Evolutionary conservation across 495 filamentous ascomycete genomes (phyloP), one percentile per base, ranked within the genome.

Genomic region (Niebla homalea): DNA sequence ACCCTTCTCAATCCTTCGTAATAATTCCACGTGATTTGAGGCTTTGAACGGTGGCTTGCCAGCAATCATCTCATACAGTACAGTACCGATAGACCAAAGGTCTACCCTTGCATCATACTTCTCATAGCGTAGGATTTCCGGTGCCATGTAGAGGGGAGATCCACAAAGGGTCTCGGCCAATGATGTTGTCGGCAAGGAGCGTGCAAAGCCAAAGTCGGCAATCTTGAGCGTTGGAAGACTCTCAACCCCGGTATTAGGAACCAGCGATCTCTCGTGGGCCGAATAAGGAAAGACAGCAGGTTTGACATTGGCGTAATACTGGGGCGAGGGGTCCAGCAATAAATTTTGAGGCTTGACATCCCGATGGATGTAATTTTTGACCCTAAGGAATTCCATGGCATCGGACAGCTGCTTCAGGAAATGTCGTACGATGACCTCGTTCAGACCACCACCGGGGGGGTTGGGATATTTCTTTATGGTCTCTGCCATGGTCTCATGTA

Each of bases 301-400:
- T 19, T 60, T 64, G 0, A 69, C 72, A 38, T 59, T 67, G 22
- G 68, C 65, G 49, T 76, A 77, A 49, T 77, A 86, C 16, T 77
- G 65, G 20, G 86, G 80, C 8, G 92, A 85, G 4, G 93, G 92
- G 42, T 93, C 83, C 15, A 98, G 72, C 4, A 98, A 71, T 3
- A 98, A 78, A 58, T 98, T 98, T 60, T 98, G 92, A 11, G 92
- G 92, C 62, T 98, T 98, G 59, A 98, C 87, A 59, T 98, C 92
- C 36, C 92, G 87, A 65, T 98, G 92, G 19, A 98, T 87, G 53
- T 89, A 83, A 57, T 94, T 85, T 57, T 79, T 77, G 48, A 80
- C 75, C 20, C 89, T 78, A 44, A 98, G 69, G 62, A 94, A 98
- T 62, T 89, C 76, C 44, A 98, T 74, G 16, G 92, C 90, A 62